These are phyloP conservation scores for Globisporangium recalcitrans DNA, from an alignment of 352 stramenopile genomes.

Conservation along the genomic window DNA sequence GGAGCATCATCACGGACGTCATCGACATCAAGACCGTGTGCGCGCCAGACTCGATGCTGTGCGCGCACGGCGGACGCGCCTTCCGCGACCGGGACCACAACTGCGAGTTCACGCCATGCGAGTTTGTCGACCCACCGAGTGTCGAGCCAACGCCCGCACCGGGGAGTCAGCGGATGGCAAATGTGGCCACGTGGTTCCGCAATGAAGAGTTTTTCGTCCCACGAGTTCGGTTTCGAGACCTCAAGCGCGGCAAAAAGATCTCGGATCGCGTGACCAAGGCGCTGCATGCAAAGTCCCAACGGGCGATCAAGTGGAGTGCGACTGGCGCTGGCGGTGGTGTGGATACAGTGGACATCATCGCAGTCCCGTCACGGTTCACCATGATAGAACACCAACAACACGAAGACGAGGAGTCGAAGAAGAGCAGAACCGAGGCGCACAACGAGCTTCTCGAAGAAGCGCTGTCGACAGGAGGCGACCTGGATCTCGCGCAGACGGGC, in stretches of 20 bases:
- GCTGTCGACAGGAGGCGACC: conserved; percentile 10
- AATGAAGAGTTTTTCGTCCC: conserved; percentile 37
- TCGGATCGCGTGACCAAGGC: conserved; percentile 5
- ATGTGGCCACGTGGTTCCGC: conserved; percentile 28
- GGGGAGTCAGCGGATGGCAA: conserved; percentile 14
- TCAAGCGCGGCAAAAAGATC: conserved; percentile 20
- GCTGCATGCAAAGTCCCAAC: conserved; percentile 16
- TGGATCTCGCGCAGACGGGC: conserved; percentile 3
- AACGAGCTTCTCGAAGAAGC: conserved; percentile 10
- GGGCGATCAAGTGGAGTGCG: conserved; percentile 10
- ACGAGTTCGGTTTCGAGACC: conserved; percentile 14
- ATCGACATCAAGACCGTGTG: conserved; percentile 29
- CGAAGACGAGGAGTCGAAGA: not conserved
- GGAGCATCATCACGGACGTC: conserved; percentile 18
- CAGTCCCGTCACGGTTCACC: not conserved
- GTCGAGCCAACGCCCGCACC: conserved; percentile 4
- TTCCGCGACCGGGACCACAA: conserved; percentile 31
- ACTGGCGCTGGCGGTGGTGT: not conserved
- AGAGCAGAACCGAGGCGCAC: conserved; percentile 9
- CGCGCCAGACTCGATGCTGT: conserved; percentile 31
- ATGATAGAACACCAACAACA: not conserved
- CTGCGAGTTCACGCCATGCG: conserved; percentile 44
- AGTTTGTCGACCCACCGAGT: conserved; percentile 20
- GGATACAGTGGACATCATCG: not conserved
- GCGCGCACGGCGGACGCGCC: conserved; percentile 30